These are phyloP conservation scores for Phialophora macrospora DNA, from an alignment of 2,329 filamentous ascomycete species.

Conservation along the genomic window DNA sequence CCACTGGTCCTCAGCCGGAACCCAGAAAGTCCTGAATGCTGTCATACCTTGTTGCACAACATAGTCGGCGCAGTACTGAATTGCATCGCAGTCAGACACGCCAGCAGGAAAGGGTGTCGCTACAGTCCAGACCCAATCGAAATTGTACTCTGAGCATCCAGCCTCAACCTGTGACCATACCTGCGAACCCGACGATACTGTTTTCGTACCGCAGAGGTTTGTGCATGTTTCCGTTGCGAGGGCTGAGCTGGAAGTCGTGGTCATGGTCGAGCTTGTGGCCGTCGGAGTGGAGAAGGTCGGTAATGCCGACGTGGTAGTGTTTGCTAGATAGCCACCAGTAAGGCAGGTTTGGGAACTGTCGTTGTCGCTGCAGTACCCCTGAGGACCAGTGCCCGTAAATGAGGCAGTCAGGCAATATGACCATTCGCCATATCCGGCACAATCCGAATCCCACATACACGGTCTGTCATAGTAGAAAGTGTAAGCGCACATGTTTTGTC, in stretches of 20 bases:
- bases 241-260: conserved; percentile 3
- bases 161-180: conserved; percentile 5
- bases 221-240: not conserved
- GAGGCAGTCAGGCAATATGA: not conserved
- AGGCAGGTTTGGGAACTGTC: not conserved
- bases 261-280: conserved; percentile 9
- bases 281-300: conserved; percentile 2
- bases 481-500: not conserved
- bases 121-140: not conserved
- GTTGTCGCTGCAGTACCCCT: not conserved
- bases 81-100: conserved; percentile 1
- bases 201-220: not conserved
- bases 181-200: conserved; percentile 4
- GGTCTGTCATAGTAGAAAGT: not conserved
- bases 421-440: not conserved
- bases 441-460: not conserved
- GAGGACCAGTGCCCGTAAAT: not conserved
- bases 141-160: conserved; percentile 4
- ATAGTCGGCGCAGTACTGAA: conserved; percentile 5
- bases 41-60: conserved; percentile 7
- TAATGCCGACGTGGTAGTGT: not conserved
- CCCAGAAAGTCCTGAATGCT: conserved; percentile 7
- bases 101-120: not conserved
- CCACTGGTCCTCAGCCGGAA: conserved; percentile 1
- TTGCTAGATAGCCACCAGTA: not conserved